Conservation (phyloP, 2,329 filamentous ascomycete genomes). For the Epichloe baconii region DNA sequence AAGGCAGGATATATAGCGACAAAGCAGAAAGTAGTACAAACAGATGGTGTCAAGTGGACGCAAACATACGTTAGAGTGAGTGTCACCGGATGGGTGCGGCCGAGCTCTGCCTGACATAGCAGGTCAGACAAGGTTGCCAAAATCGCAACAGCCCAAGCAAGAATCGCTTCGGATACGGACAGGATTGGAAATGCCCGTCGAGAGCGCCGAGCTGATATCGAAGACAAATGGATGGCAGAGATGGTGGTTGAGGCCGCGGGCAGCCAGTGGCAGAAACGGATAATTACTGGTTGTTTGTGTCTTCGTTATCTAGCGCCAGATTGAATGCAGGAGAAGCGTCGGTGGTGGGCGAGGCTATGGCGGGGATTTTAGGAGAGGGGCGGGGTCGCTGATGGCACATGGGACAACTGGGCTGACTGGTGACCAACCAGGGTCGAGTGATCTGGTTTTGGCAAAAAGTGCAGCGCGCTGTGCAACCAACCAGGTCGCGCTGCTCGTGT, state of each 20-base stretch:
- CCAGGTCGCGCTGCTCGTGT: neutral
- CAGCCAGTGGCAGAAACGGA: neutral
- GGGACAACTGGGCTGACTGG: too few relatives aligned
- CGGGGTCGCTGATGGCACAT: too few relatives aligned
- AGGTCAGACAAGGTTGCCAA: neutral
- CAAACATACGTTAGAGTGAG: neutral
- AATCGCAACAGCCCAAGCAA: neutral
- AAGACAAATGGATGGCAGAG: neutral
- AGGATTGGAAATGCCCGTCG: neutral
- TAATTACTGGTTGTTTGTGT: neutral
- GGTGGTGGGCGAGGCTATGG: neutral
- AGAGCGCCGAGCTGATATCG: neutral
- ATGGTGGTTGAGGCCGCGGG: neutral
- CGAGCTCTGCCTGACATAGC: neutral
- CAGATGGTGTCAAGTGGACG: neutral
- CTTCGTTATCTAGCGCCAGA: constrained; percentile 2
- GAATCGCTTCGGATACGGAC: neutral
- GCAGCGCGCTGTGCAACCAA: neutral
- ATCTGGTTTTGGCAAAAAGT: neutral
- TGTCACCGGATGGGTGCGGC: neutral
- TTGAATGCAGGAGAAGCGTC: constrained; percentile 5
- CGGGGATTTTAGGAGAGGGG: neutral
- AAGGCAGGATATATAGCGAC: neutral
- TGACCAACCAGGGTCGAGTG: neutral
- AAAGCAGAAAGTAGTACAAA: neutral